These are phyloP conservation scores for Ustilago xerochloae DNA, from an alignment of 1,284 basidiomycete species.

Conservation along the genomic window DNA sequence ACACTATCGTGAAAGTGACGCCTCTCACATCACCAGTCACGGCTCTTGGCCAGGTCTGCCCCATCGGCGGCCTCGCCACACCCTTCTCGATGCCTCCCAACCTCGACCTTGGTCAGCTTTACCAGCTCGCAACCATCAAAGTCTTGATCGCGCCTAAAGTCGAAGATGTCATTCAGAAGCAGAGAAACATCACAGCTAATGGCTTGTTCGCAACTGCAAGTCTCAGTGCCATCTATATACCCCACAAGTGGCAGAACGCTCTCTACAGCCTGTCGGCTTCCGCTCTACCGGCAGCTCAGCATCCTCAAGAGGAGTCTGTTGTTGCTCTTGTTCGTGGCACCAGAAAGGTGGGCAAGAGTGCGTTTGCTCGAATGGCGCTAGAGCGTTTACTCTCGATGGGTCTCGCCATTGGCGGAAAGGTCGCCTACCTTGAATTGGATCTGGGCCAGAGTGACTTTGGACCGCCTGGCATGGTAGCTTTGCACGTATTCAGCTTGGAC, in stretches of 20 bases:
- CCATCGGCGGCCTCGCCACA: constrained; percentile 30
- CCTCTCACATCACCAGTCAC: constrained; percentile 30
- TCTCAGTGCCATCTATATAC: constrained; percentile 40
- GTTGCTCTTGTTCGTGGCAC: constrained; percentile 80
- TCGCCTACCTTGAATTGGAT: constrained; percentile 92
- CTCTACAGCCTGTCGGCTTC: constrained; percentile 17
- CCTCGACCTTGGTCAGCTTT: constrained; percentile 20
- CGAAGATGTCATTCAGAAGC: constrained; percentile 9
- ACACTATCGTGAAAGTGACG: constrained; percentile 31
- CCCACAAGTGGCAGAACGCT: constrained; percentile 34
- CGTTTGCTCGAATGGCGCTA: constrained; percentile 80
- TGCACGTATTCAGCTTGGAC: constrained; percentile 74
- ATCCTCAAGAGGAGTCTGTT: constrained; percentile 37
- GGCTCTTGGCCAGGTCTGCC: constrained; percentile 30
- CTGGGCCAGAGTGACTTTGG: constrained; percentile 94
- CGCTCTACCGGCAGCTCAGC: constrained; percentile 19
- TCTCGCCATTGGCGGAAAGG: constrained; percentile 72
- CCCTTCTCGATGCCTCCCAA: constrained; percentile 30
- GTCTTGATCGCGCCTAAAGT: constrained; percentile 25
- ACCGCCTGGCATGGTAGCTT: constrained; percentile 83
- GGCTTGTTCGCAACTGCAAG: constrained; percentile 17
- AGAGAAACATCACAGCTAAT: constrained; percentile 4
- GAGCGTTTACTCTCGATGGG: constrained; percentile 75
- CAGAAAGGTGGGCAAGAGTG: constrained; percentile 89
- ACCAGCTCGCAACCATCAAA: constrained; percentile 32